Conservation (phyloP, 2,329 filamentous ascomycete genomes). For the Xylariaceae sp. region DNA sequence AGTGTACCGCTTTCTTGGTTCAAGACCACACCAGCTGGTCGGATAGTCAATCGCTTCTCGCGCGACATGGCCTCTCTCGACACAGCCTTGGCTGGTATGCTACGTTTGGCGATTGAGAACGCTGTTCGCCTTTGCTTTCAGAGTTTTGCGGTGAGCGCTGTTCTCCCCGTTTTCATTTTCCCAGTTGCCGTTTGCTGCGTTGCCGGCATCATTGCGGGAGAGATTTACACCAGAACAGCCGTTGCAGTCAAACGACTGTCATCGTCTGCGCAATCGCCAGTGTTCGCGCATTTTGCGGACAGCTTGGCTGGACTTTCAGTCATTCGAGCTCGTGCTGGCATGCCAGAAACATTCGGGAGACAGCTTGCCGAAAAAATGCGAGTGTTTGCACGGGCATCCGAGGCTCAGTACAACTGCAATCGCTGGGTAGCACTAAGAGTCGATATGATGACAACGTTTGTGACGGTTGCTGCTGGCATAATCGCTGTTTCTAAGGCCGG, state of each 20-base stretch:
- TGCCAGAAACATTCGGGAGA: constrained; percentile 43
- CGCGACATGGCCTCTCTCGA: constrained; percentile 55
- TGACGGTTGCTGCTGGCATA: constrained; percentile 46
- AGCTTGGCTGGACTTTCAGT: constrained; percentile 46
- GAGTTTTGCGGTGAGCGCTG: constrained; percentile 37
- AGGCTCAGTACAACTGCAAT: constrained; percentile 51
- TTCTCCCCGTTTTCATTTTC: constrained; percentile 41
- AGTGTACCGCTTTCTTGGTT: constrained; percentile 53
- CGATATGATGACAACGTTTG: constrained; percentile 49
- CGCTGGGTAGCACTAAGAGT: constrained; percentile 53
- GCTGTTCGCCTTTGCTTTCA: constrained; percentile 32
- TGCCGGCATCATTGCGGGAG: constrained; percentile 37
- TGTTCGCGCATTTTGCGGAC: constrained; percentile 53
- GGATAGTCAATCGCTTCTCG: constrained; percentile 51
- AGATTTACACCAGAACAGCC: constrained; percentile 42
- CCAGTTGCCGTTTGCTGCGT: constrained; percentile 37
- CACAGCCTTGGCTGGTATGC: constrained; percentile 40
- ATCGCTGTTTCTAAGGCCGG: constrained; percentile 47
- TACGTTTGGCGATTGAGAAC: constrained; percentile 40
- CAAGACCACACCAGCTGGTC: constrained; percentile 47
- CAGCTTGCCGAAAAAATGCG: constrained; percentile 48
- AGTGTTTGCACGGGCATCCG: constrained; percentile 41
- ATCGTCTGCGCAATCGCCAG: constrained; percentile 43
- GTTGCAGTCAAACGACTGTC: constrained; percentile 39
- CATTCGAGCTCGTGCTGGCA: constrained; percentile 47